These are phyloP conservation scores for Monoraphidium neglectum DNA, from an alignment of 139 green algal genomes.

Conservation along the genomic window DNA sequence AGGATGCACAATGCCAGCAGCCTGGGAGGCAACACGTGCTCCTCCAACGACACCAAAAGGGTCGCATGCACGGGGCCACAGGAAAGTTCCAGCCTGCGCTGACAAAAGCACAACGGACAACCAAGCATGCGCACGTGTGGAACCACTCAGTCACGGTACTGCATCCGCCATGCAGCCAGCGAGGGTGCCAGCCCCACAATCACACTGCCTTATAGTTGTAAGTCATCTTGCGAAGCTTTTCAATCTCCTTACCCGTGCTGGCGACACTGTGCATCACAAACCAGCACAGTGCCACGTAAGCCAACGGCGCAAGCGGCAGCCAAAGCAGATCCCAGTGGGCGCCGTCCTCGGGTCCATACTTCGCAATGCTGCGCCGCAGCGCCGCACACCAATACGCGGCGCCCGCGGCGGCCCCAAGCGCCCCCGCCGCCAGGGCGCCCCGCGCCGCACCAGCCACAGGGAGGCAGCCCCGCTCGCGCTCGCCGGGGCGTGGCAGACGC, in stretches of 20 bases:
- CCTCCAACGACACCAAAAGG: too few relatives aligned
- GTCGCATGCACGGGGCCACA: too few relatives aligned
- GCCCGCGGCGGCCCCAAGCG: neutral
- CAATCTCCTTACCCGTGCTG: slow-evolving; percentile 14
- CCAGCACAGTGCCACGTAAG: slow-evolving; percentile 12
- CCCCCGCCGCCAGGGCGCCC: neutral
- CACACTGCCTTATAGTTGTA: slow-evolving; percentile 9
- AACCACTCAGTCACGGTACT: too few relatives aligned
- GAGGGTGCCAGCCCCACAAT: too few relatives aligned
- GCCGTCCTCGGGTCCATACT: slow-evolving; percentile 1
- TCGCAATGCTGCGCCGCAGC: neutral
- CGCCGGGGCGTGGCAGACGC: neutral
- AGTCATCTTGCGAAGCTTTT: neutral
- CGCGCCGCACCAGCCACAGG: neutral
- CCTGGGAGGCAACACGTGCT: too few relatives aligned
- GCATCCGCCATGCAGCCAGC: too few relatives aligned
- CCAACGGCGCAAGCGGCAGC: slow-evolving; percentile 24
- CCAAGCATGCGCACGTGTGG: too few relatives aligned
- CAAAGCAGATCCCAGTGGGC: slow-evolving; percentile 32
- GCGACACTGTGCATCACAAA: slow-evolving; percentile 15
- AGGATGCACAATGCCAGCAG: too few relatives aligned
- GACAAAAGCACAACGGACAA: too few relatives aligned
- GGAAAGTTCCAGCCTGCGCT: too few relatives aligned
- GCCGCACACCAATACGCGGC: slow-evolving; percentile 21
- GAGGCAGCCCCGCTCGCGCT: slow-evolving; percentile 1